A percentile compares a stretch with the other conserved stretches of the same genome.
phyloP scores from a whole-genome alignment of 2,329 filamentous ascomycete species.

The Raffaelea albimanens region DNA sequence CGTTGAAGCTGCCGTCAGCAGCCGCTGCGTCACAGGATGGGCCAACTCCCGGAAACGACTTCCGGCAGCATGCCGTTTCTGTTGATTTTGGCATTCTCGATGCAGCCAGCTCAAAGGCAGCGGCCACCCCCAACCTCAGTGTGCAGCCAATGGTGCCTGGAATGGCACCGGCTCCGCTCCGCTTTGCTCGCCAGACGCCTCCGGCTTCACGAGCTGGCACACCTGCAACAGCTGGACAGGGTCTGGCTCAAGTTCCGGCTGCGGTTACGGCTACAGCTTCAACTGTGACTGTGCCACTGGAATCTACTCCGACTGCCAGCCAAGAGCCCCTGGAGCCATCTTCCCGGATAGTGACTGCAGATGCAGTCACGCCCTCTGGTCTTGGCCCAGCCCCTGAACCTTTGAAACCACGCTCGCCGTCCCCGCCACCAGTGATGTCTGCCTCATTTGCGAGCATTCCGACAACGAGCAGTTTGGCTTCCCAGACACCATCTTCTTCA shows the following conservation, averaged over 20 bases:
- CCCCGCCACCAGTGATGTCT: neutral
- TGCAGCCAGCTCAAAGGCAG: neutral
- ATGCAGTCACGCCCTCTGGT: neutral
- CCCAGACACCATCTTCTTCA: too few species aligned
- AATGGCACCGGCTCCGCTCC: neutral
- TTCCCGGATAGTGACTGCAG: too few species aligned
- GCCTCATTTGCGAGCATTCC: too few species aligned
- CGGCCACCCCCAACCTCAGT: neutral
- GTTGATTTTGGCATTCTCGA: neutral
- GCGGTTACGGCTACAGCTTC: too few species aligned
- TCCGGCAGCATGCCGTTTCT: neutral
- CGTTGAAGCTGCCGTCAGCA: neutral
- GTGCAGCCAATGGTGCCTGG: neutral
- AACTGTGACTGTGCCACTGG: too few species aligned
- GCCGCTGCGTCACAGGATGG: neutral
- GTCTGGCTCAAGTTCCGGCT: too few species aligned
- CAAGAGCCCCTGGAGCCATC: too few species aligned
- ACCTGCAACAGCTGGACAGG: neutral
- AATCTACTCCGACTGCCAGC: too few species aligned
- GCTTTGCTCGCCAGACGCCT: neutral
- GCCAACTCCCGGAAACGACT: neutral
- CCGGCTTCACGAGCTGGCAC: neutral
- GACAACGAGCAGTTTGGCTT: too few species aligned
- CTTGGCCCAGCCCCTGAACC: slow-evolving; percentile 4
- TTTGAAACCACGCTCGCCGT: slow-evolving; percentile 3